Evolutionary conservation across 2,329 filamentous ascomycete species (phyloP).

Genomic region (Coniosporium tulheliwenetii): DNA sequence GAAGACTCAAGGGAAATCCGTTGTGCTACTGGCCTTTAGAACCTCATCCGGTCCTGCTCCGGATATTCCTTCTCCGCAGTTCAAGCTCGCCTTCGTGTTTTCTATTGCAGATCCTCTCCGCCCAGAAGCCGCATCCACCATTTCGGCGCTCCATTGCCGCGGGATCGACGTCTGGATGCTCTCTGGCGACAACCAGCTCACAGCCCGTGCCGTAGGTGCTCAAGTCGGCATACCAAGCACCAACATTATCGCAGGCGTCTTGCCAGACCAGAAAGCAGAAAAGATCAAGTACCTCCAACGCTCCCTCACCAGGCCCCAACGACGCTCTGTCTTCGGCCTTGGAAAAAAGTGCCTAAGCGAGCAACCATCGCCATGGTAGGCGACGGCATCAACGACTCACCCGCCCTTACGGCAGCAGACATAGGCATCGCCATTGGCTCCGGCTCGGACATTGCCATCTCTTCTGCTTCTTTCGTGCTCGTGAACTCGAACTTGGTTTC

Average conservation of each 20-base stretch:
- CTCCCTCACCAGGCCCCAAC: constrained; percentile 3
- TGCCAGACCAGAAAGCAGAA: constrained; percentile 68
- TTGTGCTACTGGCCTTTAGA: constrained; percentile 21
- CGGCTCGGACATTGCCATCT: constrained; percentile 70
- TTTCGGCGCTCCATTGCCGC: constrained; percentile 46
- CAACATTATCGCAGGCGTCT: constrained; percentile 75
- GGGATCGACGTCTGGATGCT: constrained; percentile 79
- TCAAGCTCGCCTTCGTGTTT: constrained; percentile 46
- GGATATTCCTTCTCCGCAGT: constrained; percentile 5
- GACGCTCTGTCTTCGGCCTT: constrained; percentile 8
- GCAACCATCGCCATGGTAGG: constrained; percentile 68
- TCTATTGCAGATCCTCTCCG: constrained; percentile 72
- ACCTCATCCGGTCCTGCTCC: neutral
- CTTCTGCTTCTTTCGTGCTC: constrained; percentile 67
- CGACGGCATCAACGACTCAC: constrained; percentile 76
- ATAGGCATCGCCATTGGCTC: constrained; percentile 70
- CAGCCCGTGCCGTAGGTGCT: constrained; percentile 61
- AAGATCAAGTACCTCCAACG: constrained; percentile 41
- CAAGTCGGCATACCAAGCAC: constrained; percentile 56
- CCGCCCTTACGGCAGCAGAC: constrained; percentile 64
- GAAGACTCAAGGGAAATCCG: constrained; percentile 25
- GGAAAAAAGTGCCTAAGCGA: neutral
- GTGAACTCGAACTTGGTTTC: constrained; percentile 54
- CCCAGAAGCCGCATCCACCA: constrained; percentile 49
- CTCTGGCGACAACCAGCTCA: constrained; percentile 79